A percentile compares a stretch with the other conserved stretches of the same genome.
These are phyloP conservation scores for Suhomyces choctaworum DNA, from an alignment of 1,139 yeast species.

Conservation along the genomic window DNA sequence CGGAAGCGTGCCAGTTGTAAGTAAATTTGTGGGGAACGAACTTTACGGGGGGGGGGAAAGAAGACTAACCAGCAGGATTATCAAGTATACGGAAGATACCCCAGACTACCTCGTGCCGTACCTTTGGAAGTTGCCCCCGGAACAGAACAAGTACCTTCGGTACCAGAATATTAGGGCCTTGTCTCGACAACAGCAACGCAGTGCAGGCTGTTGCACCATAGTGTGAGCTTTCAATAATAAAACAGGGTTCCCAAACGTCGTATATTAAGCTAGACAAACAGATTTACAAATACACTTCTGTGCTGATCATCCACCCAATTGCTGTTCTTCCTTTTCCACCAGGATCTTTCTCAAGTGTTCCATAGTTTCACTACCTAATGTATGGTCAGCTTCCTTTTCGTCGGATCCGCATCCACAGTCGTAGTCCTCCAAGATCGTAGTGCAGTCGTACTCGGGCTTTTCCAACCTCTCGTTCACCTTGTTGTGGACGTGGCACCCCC, in stretches of 20 bases:
- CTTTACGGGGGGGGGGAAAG: too few species aligned
- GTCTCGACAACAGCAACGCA: conserved; percentile 10
- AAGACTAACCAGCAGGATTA: conserved; percentile 27
- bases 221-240: too few species aligned
- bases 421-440: conserved; percentile 80
- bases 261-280: too few species aligned
- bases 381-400: conserved; percentile 46
- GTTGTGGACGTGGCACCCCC: conserved; percentile 98
- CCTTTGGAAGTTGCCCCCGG: conserved; percentile 50
- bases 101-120: conserved; percentile 57
- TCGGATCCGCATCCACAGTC: conserved; percentile 95
- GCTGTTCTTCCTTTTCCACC: conserved; percentile 38
- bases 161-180: conserved; percentile 23
- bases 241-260: too few species aligned
- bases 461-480: conserved; percentile 70
- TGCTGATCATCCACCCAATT: conserved; percentile 36
- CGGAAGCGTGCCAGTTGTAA: conserved; percentile 57
- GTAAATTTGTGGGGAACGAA: too few species aligned
- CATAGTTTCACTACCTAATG: conserved; percentile 38
- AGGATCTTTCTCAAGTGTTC: conserved; percentile 43
- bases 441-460: conserved; percentile 79
- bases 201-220: conserved; percentile 47
- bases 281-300: too few species aligned
- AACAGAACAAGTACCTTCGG: conserved; percentile 46
- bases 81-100: conserved; percentile 46